phyloP scores from a whole-genome alignment of 1,284 basidiomycete species.

The Agaricales sp. region DNA sequence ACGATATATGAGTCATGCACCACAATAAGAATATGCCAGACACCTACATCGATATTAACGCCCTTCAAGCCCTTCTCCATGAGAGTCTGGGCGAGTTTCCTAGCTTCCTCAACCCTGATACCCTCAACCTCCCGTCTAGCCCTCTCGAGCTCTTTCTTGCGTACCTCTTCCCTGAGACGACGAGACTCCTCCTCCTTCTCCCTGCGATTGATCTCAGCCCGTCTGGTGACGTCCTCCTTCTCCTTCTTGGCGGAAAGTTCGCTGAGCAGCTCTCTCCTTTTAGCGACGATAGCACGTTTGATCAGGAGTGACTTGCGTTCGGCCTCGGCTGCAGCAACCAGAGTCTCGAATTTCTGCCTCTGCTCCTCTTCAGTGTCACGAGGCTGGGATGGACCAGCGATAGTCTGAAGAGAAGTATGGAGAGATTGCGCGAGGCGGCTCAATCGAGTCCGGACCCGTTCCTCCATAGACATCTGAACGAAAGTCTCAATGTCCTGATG shows the following conservation, averaged over 20 bases:
- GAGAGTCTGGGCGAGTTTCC: conserved; percentile 82
- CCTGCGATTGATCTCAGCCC: conserved; percentile 61
- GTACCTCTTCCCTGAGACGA: conserved; percentile 59
- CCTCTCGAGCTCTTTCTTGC: conserved; percentile 69
- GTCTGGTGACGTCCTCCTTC: conserved; percentile 80
- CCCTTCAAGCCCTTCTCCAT: conserved; percentile 64
- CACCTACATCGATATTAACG: conserved; percentile 4
- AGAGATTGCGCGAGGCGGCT: conserved; percentile 67
- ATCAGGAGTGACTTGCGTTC: conserved; percentile 74
- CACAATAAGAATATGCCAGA: neutral
- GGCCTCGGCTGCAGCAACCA: conserved; percentile 49
- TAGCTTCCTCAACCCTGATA: conserved; percentile 79
- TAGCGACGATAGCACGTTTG: conserved; percentile 75
- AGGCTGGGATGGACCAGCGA: conserved; percentile 32
- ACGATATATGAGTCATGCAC: conserved; percentile 1
- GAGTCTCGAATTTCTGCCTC: conserved; percentile 37
- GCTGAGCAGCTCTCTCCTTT: conserved; percentile 80
- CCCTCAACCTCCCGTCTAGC: conserved; percentile 77
- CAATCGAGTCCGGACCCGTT: conserved; percentile 68
- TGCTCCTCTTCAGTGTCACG: conserved; percentile 36
- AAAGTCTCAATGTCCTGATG: conserved; percentile 24
- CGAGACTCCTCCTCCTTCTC: conserved; percentile 71
- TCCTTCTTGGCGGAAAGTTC: conserved; percentile 84
- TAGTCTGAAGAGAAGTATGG: conserved; percentile 52
- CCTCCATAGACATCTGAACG: conserved; percentile 61